Evolutionary conservation across 345 rosid genomes (phyloP), one percentile per base, ranked within the genome.

Genomic region (Geranium brycei): DNA sequence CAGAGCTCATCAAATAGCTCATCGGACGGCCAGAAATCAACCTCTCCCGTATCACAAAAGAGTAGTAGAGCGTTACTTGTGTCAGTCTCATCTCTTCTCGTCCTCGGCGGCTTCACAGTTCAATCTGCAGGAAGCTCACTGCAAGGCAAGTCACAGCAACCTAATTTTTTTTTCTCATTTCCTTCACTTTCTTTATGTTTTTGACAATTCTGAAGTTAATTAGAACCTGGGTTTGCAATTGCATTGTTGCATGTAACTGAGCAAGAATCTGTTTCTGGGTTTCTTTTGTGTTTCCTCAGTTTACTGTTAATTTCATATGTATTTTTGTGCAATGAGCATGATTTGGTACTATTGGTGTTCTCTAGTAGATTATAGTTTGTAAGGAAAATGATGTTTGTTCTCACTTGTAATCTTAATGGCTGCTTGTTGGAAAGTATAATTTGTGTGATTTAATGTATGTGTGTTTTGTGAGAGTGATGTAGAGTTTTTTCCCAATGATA

Each of bases 61-160:
- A 3, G 51, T 4, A 41, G 51, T 41, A 41, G 51, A 41, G 51
- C 51, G 51, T 41, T 11, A 41, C 51, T 8, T 5, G 12, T 11
- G 51, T n/a, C n/a, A n/a, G n/a, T n/a, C n/a, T 28, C 57, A n/a
- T 47, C 10, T 31, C 32, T 16, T 23, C 60, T 58, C 35, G 72
- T 70, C 63, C 65, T 57, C 57, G 68, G 69, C 78, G 65, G 64
- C 67, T 17, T 16, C 69, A 30, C 68, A 28, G 14, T 58, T 31
- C 51, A 11, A 47, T 11, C 53, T 38, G 11, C 47, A 38, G 1
- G 6, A 47, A 47, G 53, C 53, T 47, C 3, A 11, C 47, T 13
- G 11, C 53, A 47, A 47, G 13, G 53, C 11, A 47, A 47, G 51
- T 4, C 51, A n/a, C 60, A 64, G 65, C 51, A 53, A 67, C 35